These are phyloP conservation scores for Balakata baccata DNA, from an alignment of 345 rosid species.

Conservation along the genomic window DNA sequence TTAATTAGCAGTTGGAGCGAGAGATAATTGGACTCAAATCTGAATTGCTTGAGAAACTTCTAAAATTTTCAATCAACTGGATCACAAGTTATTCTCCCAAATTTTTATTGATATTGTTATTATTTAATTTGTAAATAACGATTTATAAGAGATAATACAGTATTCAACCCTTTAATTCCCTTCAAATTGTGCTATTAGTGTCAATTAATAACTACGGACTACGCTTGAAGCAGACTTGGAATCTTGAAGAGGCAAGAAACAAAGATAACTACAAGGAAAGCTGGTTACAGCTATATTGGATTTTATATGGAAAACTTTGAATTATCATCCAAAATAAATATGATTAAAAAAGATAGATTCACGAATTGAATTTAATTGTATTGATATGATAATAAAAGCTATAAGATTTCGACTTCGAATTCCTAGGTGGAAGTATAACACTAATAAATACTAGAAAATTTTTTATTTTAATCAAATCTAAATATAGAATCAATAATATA, in stretches of 20 bases:
- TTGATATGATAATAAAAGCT: too few species aligned
- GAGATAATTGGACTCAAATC: too few species aligned
- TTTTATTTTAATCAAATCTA: too few species aligned
- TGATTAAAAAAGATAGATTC: conserved; percentile 3
- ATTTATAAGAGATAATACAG: background rate
- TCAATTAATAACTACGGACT: background rate
- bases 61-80: too few species aligned
- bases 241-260: conserved; percentile 12
- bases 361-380: too few species aligned
- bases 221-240: background rate
- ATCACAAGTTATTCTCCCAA: too few species aligned
- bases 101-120: too few species aligned
- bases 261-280: background rate
- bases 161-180: background rate
- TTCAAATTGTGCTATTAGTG: background rate
- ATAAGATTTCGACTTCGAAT: too few species aligned
- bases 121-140: background rate
- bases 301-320: background rate
- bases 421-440: background rate
- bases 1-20: too few species aligned
- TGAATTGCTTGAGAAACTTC: too few species aligned
- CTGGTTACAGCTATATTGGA: conserved; percentile 11
- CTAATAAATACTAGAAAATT: background rate
- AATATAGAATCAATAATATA: too few species aligned
- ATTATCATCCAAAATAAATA: background rate